Evolutionary conservation across 495 filamentous ascomycete species (phyloP), one percentile per base, ranked within the genome.

Genomic region (Friedmanniomyces simplex): DNA sequence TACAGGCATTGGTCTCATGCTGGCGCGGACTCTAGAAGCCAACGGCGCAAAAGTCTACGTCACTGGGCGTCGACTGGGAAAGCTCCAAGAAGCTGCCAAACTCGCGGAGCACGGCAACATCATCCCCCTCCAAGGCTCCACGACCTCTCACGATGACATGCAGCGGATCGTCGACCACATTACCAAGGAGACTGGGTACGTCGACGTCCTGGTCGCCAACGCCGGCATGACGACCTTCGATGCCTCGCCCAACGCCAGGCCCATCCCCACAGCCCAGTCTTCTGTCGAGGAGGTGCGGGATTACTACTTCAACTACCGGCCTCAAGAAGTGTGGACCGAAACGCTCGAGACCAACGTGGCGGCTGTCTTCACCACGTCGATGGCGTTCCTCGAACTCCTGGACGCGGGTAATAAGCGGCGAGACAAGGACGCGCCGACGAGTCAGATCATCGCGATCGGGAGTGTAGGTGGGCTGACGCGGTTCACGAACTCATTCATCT

Each of bases 41-140:
- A 84, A 86, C 61, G 85, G 85, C 6, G 85, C 85, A 0, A 82
- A 80, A 60, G 79, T 89, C 52, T 89, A 85, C 73, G 80, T 89
- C 62, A 68, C 86, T 39, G 85, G 82, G 22, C 74, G 85, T 3
- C 74, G 82, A 21, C 60, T 69, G 43, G 73, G 78, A 22, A 57
- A 56, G 22, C 65, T 67, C 1, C 30, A 65, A 43, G 54, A 62
- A 45, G 65, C 63, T 0, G 59, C 63, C 16, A 54, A 62, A 36
- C 43, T 54, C 4, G 57, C 57, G 1, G 49, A 28, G 47, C 54
- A 68, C 25, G 59, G 64, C 24, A 72, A 69, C 36, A 67, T 77
- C 55, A 63, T 74, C 43, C 71, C 70, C 0, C 53, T 72, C 53
- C 64, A 63, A 14, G 69, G 68, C 25, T 70, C 73, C 55, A 70